A percentile compares a stretch with the other conserved stretches of the same genome.
Evolutionary conservation across 805 yeast genomes (phyloP).

Genomic region (Kodamaea jinghongensis): DNA sequence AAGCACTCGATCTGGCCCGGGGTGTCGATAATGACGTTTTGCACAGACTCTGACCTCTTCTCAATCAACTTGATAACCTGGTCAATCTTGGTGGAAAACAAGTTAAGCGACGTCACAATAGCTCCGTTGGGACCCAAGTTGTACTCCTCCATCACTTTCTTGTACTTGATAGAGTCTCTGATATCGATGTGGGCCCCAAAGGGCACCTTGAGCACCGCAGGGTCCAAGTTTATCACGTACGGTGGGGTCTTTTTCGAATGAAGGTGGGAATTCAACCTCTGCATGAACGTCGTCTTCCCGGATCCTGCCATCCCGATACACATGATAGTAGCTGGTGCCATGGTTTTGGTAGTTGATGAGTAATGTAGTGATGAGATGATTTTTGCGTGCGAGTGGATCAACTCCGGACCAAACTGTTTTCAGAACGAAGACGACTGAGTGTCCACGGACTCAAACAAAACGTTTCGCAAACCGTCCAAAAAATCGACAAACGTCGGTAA

Average conservation of each 20-base stretch:
- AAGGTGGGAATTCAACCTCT: slow-evolving; percentile 84
- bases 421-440: too few species aligned
- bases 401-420: too few species aligned
- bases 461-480: too few species aligned
- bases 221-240: slow-evolving; percentile 91
- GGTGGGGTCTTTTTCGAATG: slow-evolving; percentile 74
- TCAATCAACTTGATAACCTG: slow-evolving; percentile 87
- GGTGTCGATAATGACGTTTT: slow-evolving; percentile 86
- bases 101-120: slow-evolving; percentile 88
- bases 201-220: slow-evolving; percentile 93
- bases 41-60: slow-evolving; percentile 56
- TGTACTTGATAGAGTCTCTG: slow-evolving; percentile 92
- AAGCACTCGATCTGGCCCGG: slow-evolving; percentile 99
- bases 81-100: slow-evolving; percentile 93
- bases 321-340: slow-evolving; percentile 40
- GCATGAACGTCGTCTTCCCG: slow-evolving; percentile 98
- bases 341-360: slow-evolving; percentile 7
- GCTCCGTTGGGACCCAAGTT: slow-evolving; percentile 98
- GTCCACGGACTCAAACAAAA: too few species aligned
- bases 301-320: slow-evolving; percentile 61
- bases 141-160: slow-evolving; percentile 94
- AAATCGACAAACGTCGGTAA: too few species aligned
- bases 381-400: too few species aligned
- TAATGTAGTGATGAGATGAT: slow-evolving; percentile 5
- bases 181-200: slow-evolving; percentile 93